Evolutionary conservation across 345 rosid species (phyloP).

Genomic region (Brassica napus): DNA sequence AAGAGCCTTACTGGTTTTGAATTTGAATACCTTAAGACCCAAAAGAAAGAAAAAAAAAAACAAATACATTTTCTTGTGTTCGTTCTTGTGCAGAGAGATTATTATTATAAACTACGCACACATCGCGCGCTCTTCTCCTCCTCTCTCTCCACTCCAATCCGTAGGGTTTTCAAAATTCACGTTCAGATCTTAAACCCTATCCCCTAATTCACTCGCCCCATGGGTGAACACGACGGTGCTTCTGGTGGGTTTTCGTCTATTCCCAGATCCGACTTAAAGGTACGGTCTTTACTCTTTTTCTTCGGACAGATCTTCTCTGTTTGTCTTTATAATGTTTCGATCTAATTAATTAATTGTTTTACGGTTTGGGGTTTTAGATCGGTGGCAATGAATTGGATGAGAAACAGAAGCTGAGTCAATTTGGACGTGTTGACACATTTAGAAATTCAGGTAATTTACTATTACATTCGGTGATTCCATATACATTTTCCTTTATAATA

Average conservation of each 20-base stretch:
- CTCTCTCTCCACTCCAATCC: constrained; percentile 14
- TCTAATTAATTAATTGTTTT: constrained; percentile 8
- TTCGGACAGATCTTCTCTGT: not conserved
- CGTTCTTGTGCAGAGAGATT: constrained; percentile 22
- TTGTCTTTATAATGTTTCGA: not conserved
- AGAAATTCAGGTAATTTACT: constrained; percentile 22
- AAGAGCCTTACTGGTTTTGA: not conserved
- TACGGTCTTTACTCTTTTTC: constrained; percentile 21
- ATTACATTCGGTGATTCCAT: constrained; percentile 25
- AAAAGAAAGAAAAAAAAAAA: not conserved
- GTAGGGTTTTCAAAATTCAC: constrained; percentile 30
- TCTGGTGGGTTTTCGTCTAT: constrained; percentile 22
- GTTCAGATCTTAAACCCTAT: constrained; percentile 28
- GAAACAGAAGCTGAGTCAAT: constrained; percentile 32
- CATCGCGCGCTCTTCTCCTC: constrained; percentile 40
- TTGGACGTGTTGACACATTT: constrained; percentile 10
- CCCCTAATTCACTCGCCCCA: constrained; percentile 8
- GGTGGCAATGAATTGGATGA: constrained; percentile 34
- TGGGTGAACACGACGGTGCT: constrained; percentile 43
- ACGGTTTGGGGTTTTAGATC: constrained; percentile 32
- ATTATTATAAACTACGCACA: constrained; percentile 25
- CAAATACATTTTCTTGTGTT: not conserved
- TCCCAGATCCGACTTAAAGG: constrained; percentile 46
- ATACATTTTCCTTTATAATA: constrained; percentile 17
- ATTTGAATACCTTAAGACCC: not conserved